phyloP scores from a whole-genome alignment of 306 rosid species.

The Sophora flavescens region DNA sequence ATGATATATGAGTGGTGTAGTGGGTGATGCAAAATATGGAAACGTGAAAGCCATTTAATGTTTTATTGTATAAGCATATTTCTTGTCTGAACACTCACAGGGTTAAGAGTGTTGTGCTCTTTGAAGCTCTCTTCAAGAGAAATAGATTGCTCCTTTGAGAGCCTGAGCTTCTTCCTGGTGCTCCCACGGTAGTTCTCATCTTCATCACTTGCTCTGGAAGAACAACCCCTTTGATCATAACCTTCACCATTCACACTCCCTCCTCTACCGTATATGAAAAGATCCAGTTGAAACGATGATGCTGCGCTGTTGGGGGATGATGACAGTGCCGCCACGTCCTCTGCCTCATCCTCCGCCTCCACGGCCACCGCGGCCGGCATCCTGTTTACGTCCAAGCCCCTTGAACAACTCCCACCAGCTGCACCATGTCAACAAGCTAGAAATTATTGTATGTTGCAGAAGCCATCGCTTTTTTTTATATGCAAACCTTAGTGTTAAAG shows the following conservation, averaged over 20 bases:
- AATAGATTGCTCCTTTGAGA: conserved; percentile 76
- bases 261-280: conserved; percentile 44
- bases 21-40: too few species aligned
- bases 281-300: conserved; percentile 73
- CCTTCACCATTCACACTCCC: conserved; percentile 42
- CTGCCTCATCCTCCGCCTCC: conserved; percentile 28
- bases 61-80: too few species aligned
- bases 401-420: conserved; percentile 44
- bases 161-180: conserved; percentile 74
- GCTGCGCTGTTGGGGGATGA: conserved; percentile 71
- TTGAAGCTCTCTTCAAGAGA: conserved; percentile 85
- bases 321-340: conserved; percentile 55
- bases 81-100: conserved; percentile 54
- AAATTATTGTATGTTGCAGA: too few species aligned
- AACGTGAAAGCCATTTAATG: background rate
- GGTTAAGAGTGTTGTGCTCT: conserved; percentile 78
- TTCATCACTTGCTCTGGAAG: conserved; percentile 75
- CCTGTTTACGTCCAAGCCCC: conserved; percentile 62
- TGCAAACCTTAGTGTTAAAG: too few species aligned
- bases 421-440: conserved; percentile 18
- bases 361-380: conserved; percentile 23
- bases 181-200: conserved; percentile 63
- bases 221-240: conserved; percentile 56
- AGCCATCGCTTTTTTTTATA: too few species aligned
- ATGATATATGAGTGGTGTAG: too few species aligned